Evolutionary conservation across 108 stramenopile genomes (phyloP).

Genomic region (Nitzschia inconspicua): DNA sequence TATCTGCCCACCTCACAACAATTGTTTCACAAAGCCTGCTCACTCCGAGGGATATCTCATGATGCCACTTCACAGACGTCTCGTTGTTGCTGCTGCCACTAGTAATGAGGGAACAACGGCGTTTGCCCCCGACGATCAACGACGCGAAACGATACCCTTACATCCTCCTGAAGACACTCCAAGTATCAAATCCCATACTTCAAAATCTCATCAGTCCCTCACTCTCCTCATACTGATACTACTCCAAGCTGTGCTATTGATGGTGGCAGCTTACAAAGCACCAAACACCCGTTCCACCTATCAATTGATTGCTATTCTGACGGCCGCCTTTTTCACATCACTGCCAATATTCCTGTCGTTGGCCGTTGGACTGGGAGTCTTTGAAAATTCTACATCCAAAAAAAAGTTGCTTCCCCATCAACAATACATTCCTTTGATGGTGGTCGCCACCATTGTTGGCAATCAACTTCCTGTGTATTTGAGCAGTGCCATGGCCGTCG

Average conservation of each 20-base stretch:
- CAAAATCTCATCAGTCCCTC: background rate
- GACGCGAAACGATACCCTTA: background rate
- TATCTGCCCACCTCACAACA: no score
- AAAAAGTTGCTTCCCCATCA: conserved; percentile 27
- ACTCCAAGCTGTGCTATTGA: background rate
- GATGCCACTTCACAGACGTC: conserved; percentile 27
- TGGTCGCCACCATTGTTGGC: conserved; percentile 26
- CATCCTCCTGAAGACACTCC: no score
- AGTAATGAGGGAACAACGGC: conserved; percentile 1
- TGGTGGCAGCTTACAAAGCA: background rate
- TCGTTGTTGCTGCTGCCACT: no score
- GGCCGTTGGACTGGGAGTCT: conserved; percentile 23
- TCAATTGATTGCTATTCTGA: conserved; percentile 3
- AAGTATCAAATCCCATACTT: background rate
- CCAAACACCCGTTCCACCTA: background rate
- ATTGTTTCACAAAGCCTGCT: no score
- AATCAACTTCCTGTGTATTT: conserved; percentile 34
- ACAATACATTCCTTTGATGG: conserved; percentile 30
- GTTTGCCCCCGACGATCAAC: background rate
- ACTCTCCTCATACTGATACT: background rate
- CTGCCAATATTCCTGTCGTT: conserved; percentile 21
- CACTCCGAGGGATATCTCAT: conserved; percentile 1
- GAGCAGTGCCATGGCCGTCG: conserved; percentile 19
- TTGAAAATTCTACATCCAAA: background rate
- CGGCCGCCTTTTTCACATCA: conserved; percentile 7